Evolutionary conservation across 1,139 yeast species (phyloP).

Genomic region (Nakaseomyces glabratus): DNA sequence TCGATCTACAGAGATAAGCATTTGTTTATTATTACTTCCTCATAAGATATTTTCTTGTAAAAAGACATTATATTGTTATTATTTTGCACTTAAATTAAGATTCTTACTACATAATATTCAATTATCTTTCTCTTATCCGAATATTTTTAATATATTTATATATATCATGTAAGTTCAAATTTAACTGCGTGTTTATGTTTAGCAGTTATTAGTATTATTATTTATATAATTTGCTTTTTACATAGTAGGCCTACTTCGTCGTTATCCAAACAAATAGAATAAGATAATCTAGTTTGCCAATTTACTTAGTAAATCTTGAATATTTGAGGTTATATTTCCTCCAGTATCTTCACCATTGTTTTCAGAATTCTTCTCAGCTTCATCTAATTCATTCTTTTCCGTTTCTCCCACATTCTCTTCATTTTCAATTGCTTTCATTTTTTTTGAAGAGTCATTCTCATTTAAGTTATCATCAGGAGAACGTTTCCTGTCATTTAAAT

Average conservation of each 20-base stretch:
- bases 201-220: background rate
- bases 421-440: background rate
- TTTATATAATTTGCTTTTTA: background rate
- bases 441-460: slow-evolving; percentile 1
- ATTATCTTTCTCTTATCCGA: background rate
- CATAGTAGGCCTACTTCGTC: too few species aligned
- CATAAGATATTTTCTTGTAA: too few species aligned
- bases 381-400: slow-evolving; percentile 10
- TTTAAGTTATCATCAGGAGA: slow-evolving; percentile 1
- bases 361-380: slow-evolving; percentile 6
- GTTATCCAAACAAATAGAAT: background rate
- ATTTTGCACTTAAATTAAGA: too few species aligned
- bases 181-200: too few species aligned
- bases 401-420: slow-evolving; percentile 8
- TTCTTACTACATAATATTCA: too few species aligned
- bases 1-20: slow-evolving; percentile 51
- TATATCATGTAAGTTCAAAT: background rate
- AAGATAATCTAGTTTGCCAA: slow-evolving; percentile 22
- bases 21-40: too few species aligned
- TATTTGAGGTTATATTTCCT: slow-evolving; percentile 23
- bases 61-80: too few species aligned
- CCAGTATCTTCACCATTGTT: background rate
- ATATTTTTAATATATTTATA: too few species aligned
- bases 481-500: background rate
- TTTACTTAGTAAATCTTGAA: slow-evolving; percentile 30